A percentile compares a stretch with the other conserved stretches of the same genome.
Evolutionary conservation across 768 basidiomycete species (phyloP).

Genomic region (Lanmaoa rubissima): DNA sequence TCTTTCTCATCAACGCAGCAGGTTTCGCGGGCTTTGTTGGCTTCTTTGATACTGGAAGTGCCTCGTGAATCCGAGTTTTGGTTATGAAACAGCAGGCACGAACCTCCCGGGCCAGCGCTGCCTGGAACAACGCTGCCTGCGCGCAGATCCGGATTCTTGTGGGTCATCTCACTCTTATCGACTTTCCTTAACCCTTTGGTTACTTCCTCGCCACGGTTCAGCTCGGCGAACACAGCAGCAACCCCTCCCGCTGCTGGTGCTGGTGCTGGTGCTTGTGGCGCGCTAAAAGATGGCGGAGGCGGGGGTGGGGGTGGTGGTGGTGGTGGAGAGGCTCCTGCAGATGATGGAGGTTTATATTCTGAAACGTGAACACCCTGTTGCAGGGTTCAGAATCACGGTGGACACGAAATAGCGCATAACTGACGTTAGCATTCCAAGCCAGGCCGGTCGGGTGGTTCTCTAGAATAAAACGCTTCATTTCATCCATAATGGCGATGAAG

Average conservation of each 20-base stretch:
- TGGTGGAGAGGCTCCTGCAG: conserved; percentile 29
- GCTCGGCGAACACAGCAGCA: conserved; percentile 83
- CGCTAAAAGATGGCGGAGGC: conserved; percentile 47
- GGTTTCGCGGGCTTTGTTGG: conserved; percentile 86
- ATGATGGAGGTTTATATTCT: conserved; percentile 45
- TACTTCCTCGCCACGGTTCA: conserved; percentile 87
- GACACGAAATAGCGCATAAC: conserved; percentile 9
- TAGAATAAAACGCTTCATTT: conserved; percentile 76
- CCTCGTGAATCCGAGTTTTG: not conserved
- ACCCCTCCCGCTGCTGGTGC: conserved; percentile 52
- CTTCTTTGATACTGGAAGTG: conserved; percentile 46
- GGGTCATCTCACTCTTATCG: conserved; percentile 95
- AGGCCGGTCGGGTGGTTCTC: conserved; percentile 86
- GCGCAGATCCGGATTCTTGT: conserved; percentile 92
- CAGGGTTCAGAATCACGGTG: not conserved
- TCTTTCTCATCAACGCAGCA: conserved; percentile 78
- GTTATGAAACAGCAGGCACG: conserved; percentile 22
- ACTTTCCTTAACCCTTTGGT: conserved; percentile 93
- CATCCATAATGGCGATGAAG: conserved; percentile 70
- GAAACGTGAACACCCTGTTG: conserved; percentile 55
- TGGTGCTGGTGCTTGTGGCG: conserved; percentile 38
- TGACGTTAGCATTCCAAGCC: conserved; percentile 82
- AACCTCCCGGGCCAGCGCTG: conserved; percentile 34
- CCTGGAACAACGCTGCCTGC: conserved; percentile 50
- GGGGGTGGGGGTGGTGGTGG: conserved; percentile 54